Conservation (phyloP, 2,329 filamentous ascomycete species). For the Fusarium goolgardi region DNA sequence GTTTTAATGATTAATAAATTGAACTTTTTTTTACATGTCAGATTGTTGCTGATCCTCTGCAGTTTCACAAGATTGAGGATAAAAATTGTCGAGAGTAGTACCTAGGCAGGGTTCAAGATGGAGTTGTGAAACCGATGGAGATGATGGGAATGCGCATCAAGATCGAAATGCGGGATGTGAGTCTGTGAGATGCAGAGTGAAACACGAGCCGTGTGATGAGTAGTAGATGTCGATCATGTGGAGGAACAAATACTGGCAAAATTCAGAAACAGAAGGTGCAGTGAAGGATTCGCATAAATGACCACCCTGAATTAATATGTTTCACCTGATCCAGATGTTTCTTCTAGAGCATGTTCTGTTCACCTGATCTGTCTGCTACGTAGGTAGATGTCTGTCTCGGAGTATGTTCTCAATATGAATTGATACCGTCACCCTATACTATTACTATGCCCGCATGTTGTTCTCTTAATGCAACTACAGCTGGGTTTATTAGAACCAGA, state of each 20-base stretch:
- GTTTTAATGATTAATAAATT: conserved; percentile 21
- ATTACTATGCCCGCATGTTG: conserved; percentile 4
- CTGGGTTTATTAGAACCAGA: neutral
- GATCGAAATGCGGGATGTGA: conserved; percentile 36
- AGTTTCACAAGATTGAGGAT: conserved; percentile 1
- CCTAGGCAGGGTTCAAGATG: conserved; percentile 6
- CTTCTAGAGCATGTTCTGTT: neutral
- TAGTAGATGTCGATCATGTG: conserved; percentile 25
- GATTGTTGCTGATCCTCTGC: neutral
- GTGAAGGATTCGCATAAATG: conserved; percentile 20
- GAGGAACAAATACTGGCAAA: neutral
- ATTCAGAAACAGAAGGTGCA: conserved; percentile 8
- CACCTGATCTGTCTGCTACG: conserved; percentile 21
- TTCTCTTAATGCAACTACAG: conserved; percentile 5
- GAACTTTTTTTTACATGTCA: neutral
- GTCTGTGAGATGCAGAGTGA: conserved; percentile 37
- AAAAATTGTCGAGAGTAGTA: conserved; percentile 9
- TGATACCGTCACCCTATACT: neutral
- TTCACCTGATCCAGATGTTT: neutral
- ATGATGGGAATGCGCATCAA: conserved; percentile 29
- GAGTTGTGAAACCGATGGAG: conserved; percentile 32
- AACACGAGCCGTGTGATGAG: conserved; percentile 25
- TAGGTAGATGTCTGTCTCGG: neutral
- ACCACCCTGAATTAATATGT: conserved; percentile 24
- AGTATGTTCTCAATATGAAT: neutral